These are phyloP conservation scores for Chalara sp. DNA, from an alignment of 2,329 filamentous ascomycete species.

Conservation along the genomic window DNA sequence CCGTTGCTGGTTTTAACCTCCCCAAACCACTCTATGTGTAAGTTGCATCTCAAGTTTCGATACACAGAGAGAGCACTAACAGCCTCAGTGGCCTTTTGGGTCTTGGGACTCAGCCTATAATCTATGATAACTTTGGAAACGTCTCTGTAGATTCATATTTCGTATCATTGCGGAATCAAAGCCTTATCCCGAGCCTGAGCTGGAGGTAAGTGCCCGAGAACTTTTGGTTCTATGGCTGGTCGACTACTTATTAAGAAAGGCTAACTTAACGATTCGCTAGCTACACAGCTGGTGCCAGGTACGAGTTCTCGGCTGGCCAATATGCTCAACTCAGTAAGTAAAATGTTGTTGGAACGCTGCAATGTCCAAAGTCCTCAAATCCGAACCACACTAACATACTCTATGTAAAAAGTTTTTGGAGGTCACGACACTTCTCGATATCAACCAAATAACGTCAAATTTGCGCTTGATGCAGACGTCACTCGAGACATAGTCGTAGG, in stretches of 20 bases:
- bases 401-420: conserved; percentile 22
- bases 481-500: conserved; percentile 32
- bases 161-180: conserved; percentile 28
- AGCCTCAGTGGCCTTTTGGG: conserved; percentile 30
- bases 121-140: conserved; percentile 31
- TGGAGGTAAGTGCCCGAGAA: conserved; percentile 21
- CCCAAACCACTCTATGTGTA: conserved; percentile 32
- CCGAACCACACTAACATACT: too few species aligned
- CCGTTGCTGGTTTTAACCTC: conserved; percentile 22
- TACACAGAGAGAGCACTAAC: conserved; percentile 1
- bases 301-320: conserved; percentile 31
- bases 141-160: conserved; percentile 28
- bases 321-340: conserved; percentile 28
- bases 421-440: conserved; percentile 35
- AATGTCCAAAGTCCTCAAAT: too few species aligned
- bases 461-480: conserved; percentile 31
- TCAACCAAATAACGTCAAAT: conserved; percentile 28
- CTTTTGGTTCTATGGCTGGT: too few species aligned
- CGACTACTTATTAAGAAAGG: too few species aligned
- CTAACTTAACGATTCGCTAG: conserved; percentile 2
- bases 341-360: too few species aligned
- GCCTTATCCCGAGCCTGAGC: conserved; percentile 31
- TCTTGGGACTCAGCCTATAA: conserved; percentile 32
- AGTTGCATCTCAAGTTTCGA: not conserved
- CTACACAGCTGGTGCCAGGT: conserved; percentile 66